A percentile compares a stretch with the other conserved stretches of the same genome.
Conservation (phyloP, 2,329 filamentous ascomycete genomes). For the Cryphonectria naterciae region DNA sequence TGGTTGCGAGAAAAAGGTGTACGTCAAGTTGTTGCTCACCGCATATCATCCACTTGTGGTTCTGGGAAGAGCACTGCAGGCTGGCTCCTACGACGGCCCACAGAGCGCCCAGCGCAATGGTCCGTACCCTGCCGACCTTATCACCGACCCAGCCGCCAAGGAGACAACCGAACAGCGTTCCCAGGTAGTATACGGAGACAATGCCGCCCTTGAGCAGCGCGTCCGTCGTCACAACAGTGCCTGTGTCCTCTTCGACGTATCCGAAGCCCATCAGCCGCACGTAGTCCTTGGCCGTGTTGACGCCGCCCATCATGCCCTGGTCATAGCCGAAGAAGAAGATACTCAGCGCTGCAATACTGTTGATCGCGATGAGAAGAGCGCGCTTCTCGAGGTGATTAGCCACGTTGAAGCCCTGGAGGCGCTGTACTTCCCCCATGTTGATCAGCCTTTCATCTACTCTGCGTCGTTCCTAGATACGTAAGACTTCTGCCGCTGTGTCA, state of each 20-base stretch:
- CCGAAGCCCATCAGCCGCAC: constrained; percentile 68
- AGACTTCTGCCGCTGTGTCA: neutral
- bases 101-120: constrained; percentile 61
- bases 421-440: constrained; percentile 24
- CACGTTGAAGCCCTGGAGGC: constrained; percentile 38
- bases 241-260: constrained; percentile 54
- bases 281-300: constrained; percentile 69
- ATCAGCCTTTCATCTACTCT: neutral
- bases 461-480: neutral
- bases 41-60: constrained; percentile 72
- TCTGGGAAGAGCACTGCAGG: constrained; percentile 68
- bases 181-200: constrained; percentile 60
- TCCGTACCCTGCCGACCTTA: constrained; percentile 63
- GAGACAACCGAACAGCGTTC: constrained; percentile 65
- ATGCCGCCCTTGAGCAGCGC: constrained; percentile 67
- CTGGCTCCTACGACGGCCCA: constrained; percentile 65
- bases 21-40: constrained; percentile 43
- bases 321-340: constrained; percentile 71
- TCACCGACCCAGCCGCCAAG: constrained; percentile 68
- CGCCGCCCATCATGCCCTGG: constrained; percentile 64
- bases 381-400: constrained; percentile 59
- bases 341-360: constrained; percentile 64
- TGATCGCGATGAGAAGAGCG: constrained; percentile 62
- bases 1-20: neutral
- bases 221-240: constrained; percentile 58